These are phyloP conservation scores for Pythium rishiriense DNA, from an alignment of 352 stramenopile genomes.

Conservation along the genomic window DNA sequence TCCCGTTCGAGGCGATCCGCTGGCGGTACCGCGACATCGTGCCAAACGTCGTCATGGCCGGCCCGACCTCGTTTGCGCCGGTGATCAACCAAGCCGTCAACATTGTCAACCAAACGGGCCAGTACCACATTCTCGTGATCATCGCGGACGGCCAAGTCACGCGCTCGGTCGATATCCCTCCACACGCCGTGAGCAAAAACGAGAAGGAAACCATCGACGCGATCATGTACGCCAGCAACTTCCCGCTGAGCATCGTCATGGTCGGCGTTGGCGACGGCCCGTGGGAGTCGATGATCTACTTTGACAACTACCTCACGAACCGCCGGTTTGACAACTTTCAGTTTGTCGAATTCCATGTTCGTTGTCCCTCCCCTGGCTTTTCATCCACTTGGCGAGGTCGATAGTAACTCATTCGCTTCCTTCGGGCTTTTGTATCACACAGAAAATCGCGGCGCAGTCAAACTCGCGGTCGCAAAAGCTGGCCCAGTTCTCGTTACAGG, in stretches of 20 bases:
- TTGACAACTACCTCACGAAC: constrained; percentile 77
- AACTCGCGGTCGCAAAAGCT: constrained; percentile 42
- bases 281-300: constrained; percentile 83
- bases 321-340: constrained; percentile 88
- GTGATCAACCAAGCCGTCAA: constrained; percentile 82
- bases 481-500: constrained; percentile 78
- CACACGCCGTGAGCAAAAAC: constrained; percentile 79
- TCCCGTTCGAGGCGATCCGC: constrained; percentile 66
- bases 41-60: constrained; percentile 76
- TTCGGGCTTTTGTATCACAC: too few species aligned
- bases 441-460: constrained; percentile 54
- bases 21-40: constrained; percentile 70
- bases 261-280: constrained; percentile 79
- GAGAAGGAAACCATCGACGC: constrained; percentile 88
- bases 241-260: constrained; percentile 80
- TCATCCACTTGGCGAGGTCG: too few species aligned
- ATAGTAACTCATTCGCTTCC: too few species aligned
- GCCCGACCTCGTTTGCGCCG: constrained; percentile 83
- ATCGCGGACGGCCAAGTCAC: constrained; percentile 89
- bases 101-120: constrained; percentile 74
- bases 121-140: constrained; percentile 89
- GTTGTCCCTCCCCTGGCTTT: not conserved
- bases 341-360: constrained; percentile 80
- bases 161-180: constrained; percentile 77
- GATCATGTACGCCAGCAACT: constrained; percentile 82